Conservation (phyloP, 2,329 filamentous ascomycete genomes). For the Aspergillus felis region DNA sequence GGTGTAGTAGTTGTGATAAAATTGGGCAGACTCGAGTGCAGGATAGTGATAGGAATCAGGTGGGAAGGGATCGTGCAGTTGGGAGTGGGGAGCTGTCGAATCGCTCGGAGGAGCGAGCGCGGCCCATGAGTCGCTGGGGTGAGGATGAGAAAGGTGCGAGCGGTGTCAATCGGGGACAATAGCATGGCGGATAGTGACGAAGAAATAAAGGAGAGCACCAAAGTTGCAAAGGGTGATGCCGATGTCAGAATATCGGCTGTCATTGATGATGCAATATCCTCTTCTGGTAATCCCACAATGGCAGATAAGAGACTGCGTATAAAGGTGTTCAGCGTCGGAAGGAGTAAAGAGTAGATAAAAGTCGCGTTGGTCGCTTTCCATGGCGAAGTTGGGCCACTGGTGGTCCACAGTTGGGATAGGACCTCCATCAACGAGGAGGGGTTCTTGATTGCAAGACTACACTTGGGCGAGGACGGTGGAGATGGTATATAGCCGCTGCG, state of each 20-base stretch:
- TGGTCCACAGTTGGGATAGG: constrained; percentile 81
- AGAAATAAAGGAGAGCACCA: constrained; percentile 66
- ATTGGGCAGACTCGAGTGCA: constrained; percentile 81
- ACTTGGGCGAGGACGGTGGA: constrained; percentile 40
- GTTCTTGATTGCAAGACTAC: constrained; percentile 68
- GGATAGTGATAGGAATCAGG: constrained; percentile 76
- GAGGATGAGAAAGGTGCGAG: constrained; percentile 78
- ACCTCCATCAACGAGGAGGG: constrained; percentile 82
- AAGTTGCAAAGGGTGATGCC: constrained; percentile 74
- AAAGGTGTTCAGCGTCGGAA: constrained; percentile 88
- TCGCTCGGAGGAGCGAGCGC: constrained; percentile 71
- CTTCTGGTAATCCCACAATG: constrained; percentile 84
- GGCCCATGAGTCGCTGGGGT: constrained; percentile 72
- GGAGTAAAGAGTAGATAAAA: constrained; percentile 83
- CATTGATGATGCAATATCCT: constrained; percentile 52
- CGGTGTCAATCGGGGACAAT: constrained; percentile 82
- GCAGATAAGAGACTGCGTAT: constrained; percentile 86
- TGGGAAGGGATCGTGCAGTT: constrained; percentile 64
- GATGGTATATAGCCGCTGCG: constrained; percentile 43
- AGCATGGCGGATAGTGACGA: constrained; percentile 70
- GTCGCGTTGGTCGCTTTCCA: constrained; percentile 94
- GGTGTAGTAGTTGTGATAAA: constrained; percentile 78
- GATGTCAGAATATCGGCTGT: constrained; percentile 72
- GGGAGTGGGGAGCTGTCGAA: constrained; percentile 71
- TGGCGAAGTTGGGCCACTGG: constrained; percentile 83